phyloP scores from a whole-genome alignment of 2,329 filamentous ascomycete species.

The Metarhizium robertsii region DNA sequence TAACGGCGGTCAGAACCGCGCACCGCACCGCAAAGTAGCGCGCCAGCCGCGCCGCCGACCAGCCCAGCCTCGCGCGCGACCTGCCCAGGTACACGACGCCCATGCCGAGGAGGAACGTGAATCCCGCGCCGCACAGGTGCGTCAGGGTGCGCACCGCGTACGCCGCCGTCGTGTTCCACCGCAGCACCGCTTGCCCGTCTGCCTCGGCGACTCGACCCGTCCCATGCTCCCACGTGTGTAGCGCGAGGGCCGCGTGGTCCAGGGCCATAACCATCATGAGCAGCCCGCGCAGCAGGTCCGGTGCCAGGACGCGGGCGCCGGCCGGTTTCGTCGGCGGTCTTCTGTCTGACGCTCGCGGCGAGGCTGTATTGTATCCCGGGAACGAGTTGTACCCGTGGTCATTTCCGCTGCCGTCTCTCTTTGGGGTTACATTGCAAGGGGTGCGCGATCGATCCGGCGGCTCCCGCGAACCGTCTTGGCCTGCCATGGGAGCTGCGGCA shows the following conservation, averaged over 20 bases:
- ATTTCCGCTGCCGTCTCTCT: conserved; percentile 3
- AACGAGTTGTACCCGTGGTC: conserved; percentile 11
- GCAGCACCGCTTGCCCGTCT: conserved; percentile 23
- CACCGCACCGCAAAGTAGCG: conserved; percentile 30
- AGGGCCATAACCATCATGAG: conserved; percentile 36
- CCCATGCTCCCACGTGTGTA: conserved; percentile 32
- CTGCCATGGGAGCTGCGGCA: background rate
- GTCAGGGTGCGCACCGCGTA: conserved; percentile 32
- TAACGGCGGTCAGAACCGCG: conserved; percentile 25
- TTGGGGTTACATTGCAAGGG: too few species aligned
- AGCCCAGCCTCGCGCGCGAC: conserved; percentile 30
- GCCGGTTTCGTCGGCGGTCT: background rate
- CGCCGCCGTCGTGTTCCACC: conserved; percentile 28
- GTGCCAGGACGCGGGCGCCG: conserved; percentile 26
- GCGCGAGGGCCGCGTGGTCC: conserved; percentile 29
- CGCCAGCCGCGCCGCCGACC: conserved; percentile 24
- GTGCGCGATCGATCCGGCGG: background rate
- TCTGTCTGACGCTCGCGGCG: background rate
- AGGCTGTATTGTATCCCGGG: conserved; percentile 4
- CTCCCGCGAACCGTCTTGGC: background rate
- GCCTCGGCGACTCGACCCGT: conserved; percentile 26
- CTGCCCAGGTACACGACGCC: conserved; percentile 34
- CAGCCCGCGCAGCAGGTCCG: conserved; percentile 34
- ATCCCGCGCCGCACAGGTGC: conserved; percentile 36
- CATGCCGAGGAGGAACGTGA: conserved; percentile 36